phyloP scores from a whole-genome alignment of 768 basidiomycete species.

The Phaeotremella skinneri region DNA sequence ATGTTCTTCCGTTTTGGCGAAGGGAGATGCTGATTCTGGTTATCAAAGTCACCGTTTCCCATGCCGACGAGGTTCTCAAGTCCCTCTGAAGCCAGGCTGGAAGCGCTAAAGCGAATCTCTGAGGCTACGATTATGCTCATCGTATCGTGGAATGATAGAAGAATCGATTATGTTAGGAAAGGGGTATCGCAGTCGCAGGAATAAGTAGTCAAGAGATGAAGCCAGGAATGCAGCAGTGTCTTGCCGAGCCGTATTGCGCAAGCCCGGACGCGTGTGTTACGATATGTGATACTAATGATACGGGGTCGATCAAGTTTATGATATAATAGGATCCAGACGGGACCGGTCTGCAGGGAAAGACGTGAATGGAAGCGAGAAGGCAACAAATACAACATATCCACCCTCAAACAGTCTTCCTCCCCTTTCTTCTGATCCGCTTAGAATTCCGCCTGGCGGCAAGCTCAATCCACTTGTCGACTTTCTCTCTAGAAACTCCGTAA shows the following conservation, averaged over 20 bases:
- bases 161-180: background rate
- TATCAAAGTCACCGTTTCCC: conserved; percentile 56
- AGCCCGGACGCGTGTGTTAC: too few relatives aligned
- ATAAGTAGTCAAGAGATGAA: background rate
- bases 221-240: too few relatives aligned
- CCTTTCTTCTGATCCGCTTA: conserved; percentile 29
- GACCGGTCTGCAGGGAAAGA: too few relatives aligned
- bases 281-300: too few relatives aligned
- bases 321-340: too few relatives aligned
- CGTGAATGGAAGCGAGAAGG: too few relatives aligned
- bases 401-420: background rate
- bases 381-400: too few relatives aligned
- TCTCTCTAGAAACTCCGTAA: conserved; percentile 32
- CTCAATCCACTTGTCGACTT: conserved; percentile 43
- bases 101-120: background rate
- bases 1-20: background rate
- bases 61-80: conserved; percentile 57
- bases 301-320: too few relatives aligned
- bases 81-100: conserved; percentile 24
- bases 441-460: conserved; percentile 28
- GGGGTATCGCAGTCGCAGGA: background rate
- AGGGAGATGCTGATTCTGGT: background rate
- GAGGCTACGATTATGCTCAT: background rate
- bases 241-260: too few relatives aligned
- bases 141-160: too few relatives aligned